These are phyloP conservation scores for Aspergillus terreus DNA, from an alignment of 2,329 filamentous ascomycete species.

Conservation along the genomic window DNA sequence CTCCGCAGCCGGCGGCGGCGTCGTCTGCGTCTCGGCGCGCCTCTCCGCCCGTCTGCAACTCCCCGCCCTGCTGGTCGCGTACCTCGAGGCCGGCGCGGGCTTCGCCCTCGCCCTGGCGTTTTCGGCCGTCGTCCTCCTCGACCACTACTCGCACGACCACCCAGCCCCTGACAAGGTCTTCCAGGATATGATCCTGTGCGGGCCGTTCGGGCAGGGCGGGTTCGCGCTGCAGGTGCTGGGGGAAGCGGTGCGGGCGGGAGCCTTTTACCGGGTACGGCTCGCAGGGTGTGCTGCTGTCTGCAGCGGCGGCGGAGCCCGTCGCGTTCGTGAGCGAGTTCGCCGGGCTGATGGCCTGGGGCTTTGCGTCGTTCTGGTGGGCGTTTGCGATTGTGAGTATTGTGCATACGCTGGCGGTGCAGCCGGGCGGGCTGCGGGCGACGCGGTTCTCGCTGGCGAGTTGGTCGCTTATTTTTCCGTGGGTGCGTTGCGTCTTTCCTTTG, in stretches of 20 bases:
- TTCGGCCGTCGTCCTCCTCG: constrained; percentile 31
- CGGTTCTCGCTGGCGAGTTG: constrained; percentile 31
- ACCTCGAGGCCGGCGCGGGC: constrained; percentile 36
- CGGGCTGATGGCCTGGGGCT: constrained; percentile 39
- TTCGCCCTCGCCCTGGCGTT: constrained; percentile 31
- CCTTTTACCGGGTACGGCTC: constrained; percentile 33
- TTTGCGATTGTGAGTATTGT: constrained; percentile 36
- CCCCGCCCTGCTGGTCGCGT: constrained; percentile 40
- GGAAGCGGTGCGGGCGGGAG: constrained; percentile 25
- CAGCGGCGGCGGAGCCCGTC: constrained; percentile 28
- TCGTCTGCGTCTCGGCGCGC: constrained; percentile 29
- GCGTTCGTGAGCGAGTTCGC: constrained; percentile 34
- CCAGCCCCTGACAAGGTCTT: constrained; percentile 24
- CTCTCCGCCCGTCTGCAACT: constrained; percentile 29
- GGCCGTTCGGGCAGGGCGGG: constrained; percentile 38
- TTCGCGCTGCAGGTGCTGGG: constrained; percentile 40
- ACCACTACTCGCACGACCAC: constrained; percentile 25
- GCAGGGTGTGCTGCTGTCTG: constrained; percentile 30
- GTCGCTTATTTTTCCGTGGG: constrained; percentile 40
- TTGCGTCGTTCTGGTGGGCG: constrained; percentile 42
- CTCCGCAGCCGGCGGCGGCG: constrained; percentile 36
- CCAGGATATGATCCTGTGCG: constrained; percentile 41
- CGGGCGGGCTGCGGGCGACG: constrained; percentile 16
- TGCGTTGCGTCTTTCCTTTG: constrained; percentile 25
- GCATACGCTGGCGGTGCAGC: constrained; percentile 22